Conservation (phyloP, 805 yeast genomes). For the Starmera amethionina region DNA sequence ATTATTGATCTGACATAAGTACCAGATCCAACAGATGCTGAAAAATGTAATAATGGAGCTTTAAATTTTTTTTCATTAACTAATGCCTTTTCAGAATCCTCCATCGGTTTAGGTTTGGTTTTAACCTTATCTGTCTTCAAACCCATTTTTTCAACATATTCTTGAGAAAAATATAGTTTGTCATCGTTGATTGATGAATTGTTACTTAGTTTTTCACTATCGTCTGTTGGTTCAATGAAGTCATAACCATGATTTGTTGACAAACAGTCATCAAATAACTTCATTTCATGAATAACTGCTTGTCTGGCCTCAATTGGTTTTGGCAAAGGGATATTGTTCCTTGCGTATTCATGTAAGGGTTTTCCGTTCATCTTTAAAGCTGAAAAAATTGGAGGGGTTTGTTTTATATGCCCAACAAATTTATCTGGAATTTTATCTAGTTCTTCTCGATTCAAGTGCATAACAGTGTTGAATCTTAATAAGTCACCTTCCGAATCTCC, state of each 20-base stretch:
- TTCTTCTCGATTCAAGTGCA: slow-evolving; percentile 45
- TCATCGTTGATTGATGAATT: slow-evolving; percentile 49
- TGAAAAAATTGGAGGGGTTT: slow-evolving; percentile 91
- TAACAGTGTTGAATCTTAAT: slow-evolving; percentile 43
- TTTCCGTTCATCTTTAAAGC: slow-evolving; percentile 93
- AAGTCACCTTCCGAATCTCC: slow-evolving; percentile 90
- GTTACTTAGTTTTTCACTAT: slow-evolving; percentile 30
- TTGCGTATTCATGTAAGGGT: slow-evolving; percentile 89
- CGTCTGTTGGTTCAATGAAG: slow-evolving; percentile 31
- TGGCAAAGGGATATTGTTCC: slow-evolving; percentile 81
- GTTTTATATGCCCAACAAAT: slow-evolving; percentile 74
- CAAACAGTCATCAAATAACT: slow-evolving; percentile 44
- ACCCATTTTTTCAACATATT: slow-evolving; percentile 37
- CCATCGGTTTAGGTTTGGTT: slow-evolving; percentile 24
- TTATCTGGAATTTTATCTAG: slow-evolving; percentile 42
- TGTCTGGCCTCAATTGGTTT: slow-evolving; percentile 69
- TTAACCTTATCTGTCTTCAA: slow-evolving; percentile 28
- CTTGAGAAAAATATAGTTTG: slow-evolving; percentile 46
- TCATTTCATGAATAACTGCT: slow-evolving; percentile 48
- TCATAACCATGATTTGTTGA: slow-evolving; percentile 46
- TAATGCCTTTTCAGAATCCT: slow-evolving; percentile 22
- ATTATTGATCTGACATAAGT: slow-evolving; percentile 86
- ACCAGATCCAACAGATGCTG: slow-evolving; percentile 82
- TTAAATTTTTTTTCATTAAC: slow-evolving; percentile 24
- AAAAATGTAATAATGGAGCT: slow-evolving; percentile 66